A percentile compares a stretch with the other conserved stretches of the same genome.
Conservation (phyloP, 805 yeast species). For the Metschnikowia proteae region DNA sequence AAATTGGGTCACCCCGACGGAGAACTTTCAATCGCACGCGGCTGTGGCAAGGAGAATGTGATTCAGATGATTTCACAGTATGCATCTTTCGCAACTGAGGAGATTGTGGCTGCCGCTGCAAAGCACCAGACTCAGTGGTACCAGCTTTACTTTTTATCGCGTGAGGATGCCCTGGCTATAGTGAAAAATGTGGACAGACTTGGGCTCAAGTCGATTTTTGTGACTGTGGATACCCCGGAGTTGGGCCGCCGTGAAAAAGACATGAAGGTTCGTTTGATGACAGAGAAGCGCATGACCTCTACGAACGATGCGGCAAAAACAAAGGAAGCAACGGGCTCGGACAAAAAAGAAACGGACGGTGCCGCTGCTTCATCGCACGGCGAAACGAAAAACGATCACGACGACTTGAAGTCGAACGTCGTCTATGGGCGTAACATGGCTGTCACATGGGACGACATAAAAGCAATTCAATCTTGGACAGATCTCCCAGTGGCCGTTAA, state of each 20-base stretch:
- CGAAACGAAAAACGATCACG: conserved; percentile 6
- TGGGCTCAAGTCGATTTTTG: conserved; percentile 67
- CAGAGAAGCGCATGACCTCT: conserved; percentile 3
- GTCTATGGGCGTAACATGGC: conserved; percentile 24
- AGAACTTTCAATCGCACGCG: conserved; percentile 78
- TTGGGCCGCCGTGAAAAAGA: conserved; percentile 58
- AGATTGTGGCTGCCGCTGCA: conserved; percentile 66
- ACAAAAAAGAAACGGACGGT: neutral
- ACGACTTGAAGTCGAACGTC: conserved; percentile 8
- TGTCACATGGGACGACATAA: conserved; percentile 35
- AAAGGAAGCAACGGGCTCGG: neutral
- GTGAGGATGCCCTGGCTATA: conserved; percentile 51
- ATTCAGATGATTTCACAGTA: conserved; percentile 92
- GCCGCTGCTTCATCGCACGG: conserved; percentile 3
- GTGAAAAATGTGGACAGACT: conserved; percentile 64
- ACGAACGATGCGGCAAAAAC: neutral
- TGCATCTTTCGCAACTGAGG: conserved; percentile 86
- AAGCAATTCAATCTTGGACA: conserved; percentile 32
- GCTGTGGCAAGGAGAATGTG: conserved; percentile 64
- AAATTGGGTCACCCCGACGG: conserved; percentile 92
- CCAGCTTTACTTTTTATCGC: conserved; percentile 75
- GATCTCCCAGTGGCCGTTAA: conserved; percentile 52
- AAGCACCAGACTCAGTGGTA: conserved; percentile 80
- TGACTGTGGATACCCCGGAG: conserved; percentile 92
- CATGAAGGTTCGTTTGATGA: conserved; percentile 36